These are phyloP conservation scores for Lentinula guzmanii DNA, from an alignment of 768 basidiomycete genomes.

Conservation along the genomic window DNA sequence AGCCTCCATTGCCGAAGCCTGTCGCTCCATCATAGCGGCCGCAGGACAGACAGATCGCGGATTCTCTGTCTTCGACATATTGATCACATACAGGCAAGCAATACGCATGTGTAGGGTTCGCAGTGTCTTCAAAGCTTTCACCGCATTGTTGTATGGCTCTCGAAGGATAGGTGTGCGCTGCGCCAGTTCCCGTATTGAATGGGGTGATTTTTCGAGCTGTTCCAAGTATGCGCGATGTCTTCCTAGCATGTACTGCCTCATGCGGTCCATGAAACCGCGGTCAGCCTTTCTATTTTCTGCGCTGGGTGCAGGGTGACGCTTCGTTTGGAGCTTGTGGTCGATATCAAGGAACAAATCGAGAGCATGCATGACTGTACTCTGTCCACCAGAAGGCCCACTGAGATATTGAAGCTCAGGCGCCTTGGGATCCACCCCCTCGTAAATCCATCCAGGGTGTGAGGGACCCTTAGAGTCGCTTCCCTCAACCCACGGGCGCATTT, in stretches of 20 bases:
- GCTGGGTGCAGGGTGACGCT: conserved; percentile 64
- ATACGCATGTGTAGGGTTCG: conserved; percentile 88
- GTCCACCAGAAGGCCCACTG: conserved; percentile 90
- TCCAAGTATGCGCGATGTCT: conserved; percentile 81
- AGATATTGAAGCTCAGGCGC: conserved; percentile 50
- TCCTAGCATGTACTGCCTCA: conserved; percentile 94
- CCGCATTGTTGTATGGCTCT: conserved; percentile 75
- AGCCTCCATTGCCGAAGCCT: conserved; percentile 32
- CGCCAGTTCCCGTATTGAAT: conserved; percentile 59
- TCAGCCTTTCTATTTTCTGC: conserved; percentile 59
- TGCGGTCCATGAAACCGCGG: conserved; percentile 83
- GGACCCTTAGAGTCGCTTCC: conserved; percentile 66
- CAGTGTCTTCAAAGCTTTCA: conserved; percentile 74
- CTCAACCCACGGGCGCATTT: conserved; percentile 88
- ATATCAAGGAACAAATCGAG: conserved; percentile 84
- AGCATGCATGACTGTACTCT: conserved; percentile 87
- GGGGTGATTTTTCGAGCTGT: conserved; percentile 54
- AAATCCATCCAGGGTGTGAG: conserved; percentile 56
- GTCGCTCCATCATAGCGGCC: conserved; percentile 46
- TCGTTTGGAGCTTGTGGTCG: conserved; percentile 75
- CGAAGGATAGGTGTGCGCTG: conserved; percentile 49
- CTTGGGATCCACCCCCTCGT: conserved; percentile 61
- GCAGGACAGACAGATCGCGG: conserved; percentile 47
- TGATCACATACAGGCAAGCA: conserved; percentile 82
- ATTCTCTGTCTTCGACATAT: conserved; percentile 59